Evolutionary conservation across 208 protist species (phyloP).

Genomic region (Phytomonas sp.): DNA sequence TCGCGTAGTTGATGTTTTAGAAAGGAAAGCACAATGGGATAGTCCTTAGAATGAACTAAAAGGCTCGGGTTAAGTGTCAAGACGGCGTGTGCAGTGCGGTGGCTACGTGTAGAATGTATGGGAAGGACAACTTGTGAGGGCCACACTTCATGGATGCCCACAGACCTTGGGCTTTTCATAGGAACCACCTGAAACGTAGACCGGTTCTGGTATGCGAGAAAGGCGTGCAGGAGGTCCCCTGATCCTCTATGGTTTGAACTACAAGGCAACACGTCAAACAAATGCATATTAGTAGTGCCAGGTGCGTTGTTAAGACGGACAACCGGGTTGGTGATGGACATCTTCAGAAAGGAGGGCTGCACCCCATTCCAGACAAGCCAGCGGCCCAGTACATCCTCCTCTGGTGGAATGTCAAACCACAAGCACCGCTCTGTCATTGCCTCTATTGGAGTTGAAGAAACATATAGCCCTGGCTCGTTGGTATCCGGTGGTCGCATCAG

Average conservation of each 20-base stretch:
- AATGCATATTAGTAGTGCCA: background rate
- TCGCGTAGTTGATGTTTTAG: slow-evolving; percentile 17
- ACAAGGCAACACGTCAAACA: background rate
- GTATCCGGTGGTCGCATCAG: slow-evolving; percentile 45
- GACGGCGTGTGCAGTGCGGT: background rate
- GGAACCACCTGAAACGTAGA: background rate
- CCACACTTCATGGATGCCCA: background rate
- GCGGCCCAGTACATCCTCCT: slow-evolving; percentile 62
- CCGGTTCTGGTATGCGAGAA: slow-evolving; percentile 5
- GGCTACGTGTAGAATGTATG: background rate
- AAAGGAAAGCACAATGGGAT: slow-evolving; percentile 2
- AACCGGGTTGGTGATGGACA: slow-evolving; percentile 36
- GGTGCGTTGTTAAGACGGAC: slow-evolving; percentile 16
- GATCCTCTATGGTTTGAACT: background rate
- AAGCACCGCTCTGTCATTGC: slow-evolving; percentile 72
- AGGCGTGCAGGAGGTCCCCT: background rate
- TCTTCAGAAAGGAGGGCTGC: slow-evolving; percentile 26
- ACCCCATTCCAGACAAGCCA: slow-evolving; percentile 54
- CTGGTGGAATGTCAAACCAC: slow-evolving; percentile 42
- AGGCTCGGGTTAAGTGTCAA: background rate
- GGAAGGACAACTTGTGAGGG: background rate
- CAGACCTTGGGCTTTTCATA: background rate
- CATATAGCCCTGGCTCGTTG: slow-evolving; percentile 74
- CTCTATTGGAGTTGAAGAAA: slow-evolving; percentile 57
- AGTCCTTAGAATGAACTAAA: background rate